Percentiles rank a stretch among this genome's conserved stretches.
Evolutionary conservation across 176 grass and related monocot species (phyloP).

Genomic region (Triticum monococcum): DNA sequence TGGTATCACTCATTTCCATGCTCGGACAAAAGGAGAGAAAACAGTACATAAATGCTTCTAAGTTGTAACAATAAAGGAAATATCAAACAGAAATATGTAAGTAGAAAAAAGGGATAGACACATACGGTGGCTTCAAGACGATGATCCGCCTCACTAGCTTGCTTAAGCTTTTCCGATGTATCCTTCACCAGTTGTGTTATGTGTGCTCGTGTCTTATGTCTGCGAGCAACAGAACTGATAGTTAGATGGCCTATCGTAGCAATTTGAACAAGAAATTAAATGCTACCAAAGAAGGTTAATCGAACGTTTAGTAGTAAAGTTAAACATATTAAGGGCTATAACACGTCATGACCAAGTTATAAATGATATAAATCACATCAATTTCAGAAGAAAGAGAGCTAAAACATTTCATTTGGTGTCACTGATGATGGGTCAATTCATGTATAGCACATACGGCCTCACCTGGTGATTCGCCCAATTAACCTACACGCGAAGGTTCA

Average conservation of each 20-base stretch:
- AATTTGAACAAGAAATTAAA: neutral
- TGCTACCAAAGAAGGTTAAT: neutral
- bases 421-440: neutral
- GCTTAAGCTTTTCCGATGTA: slow-evolving; percentile 89
- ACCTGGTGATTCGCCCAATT: neutral
- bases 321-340: neutral
- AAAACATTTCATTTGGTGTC: neutral
- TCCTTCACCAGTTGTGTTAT: slow-evolving; percentile 87
- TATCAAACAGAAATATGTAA: neutral
- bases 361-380: neutral
- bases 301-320: neutral
- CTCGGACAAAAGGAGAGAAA: neutral
- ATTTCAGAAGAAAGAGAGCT: neutral
- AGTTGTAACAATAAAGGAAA: neutral
- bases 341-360: neutral
- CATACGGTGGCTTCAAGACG: slow-evolving; percentile 75
- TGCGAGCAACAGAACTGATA: slow-evolving; percentile 28
- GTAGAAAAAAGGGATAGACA: neutral
- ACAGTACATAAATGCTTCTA: neutral
- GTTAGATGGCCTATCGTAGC: neutral
- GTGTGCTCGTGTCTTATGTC: slow-evolving; percentile 77
- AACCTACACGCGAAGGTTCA: neutral
- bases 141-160: slow-evolving; percentile 91
- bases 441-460: neutral
- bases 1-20: neutral